Base-by-base conservation (phyloP, 495 filamentous ascomycete species). In the Neurospora sp. region DNA sequence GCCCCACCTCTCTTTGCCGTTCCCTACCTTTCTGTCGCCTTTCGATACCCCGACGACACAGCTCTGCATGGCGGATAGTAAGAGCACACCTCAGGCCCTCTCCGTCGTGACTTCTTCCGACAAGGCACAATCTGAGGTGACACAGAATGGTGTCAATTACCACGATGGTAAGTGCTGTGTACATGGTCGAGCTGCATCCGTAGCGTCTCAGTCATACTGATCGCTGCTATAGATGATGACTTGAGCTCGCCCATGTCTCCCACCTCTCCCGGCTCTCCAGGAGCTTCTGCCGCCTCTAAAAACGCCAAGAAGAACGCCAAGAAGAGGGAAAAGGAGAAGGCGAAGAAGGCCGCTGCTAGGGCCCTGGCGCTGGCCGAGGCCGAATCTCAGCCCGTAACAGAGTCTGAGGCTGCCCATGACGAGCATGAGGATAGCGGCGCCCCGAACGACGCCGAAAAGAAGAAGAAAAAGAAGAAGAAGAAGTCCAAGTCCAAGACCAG, bases 51-150 rank as follows among this genome's bases (percentile, higher is more conserved):
- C 69, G 70, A 70, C 72, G 45, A 76, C 71, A 72, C 73, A 62
- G 73, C 72, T 76, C 79, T 79, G 80, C 79, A 82, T 82, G 82
- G 82, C 82, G 80, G 78, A 82, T 81, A 81, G 80, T 79, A 83
- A 82, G 81, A 82, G 72, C 74, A 75, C 73, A 77, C 80, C 81
- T 75, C 77, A 82, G 78, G 81, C 78, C 81, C 73, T 80, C 54
- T 72, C 79, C 48, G 79, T 81, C 78, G 80, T 81, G 78, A 73
- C 80, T 72, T 77, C 78, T 77, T 80, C 81, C 74, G 75, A 77
- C 78, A 77, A 79, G 79, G 77, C 77, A 75, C 75, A 81, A 75
- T 76, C 76, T 71, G 76, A 75, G 76, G 76, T 73, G 78, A 76
- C 77, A 77, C 78, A 80, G 80, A 79, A 66, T 66, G 54, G 28